Base-by-base conservation (phyloP, 2,329 filamentous ascomycete genomes). In the Microcyclospora pomicola region DNA sequence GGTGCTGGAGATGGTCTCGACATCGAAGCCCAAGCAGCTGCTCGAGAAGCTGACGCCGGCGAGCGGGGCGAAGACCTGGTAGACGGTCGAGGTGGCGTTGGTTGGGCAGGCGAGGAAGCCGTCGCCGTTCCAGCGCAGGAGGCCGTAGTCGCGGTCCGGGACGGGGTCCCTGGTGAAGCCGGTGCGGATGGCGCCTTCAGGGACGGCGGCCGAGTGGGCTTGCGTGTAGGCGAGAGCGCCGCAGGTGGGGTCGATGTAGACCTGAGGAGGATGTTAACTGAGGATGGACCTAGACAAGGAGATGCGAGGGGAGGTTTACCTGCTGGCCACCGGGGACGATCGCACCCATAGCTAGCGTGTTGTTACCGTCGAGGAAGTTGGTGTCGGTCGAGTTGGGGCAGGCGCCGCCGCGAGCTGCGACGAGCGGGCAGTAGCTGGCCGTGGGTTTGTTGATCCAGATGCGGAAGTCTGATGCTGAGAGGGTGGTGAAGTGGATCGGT, bases 401-500 rank as follows among this genome's bases (percentile, higher is more conserved):
- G 41, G 34, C 42, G 30, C 36, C 45, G 7, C 33, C 39, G 14
- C 31, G 35, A 28, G 37, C 35, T 16, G 44, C 42, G n/a, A 33
- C 24, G 16, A 45, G 39, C 5, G 55, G 55, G 43, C 56, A 59
- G 43, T 53, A 58, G 14, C 45, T 38, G n/a, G 48, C 39, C 3
- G 54, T 43, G 10, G 38, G 24, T 19, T 54, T 53, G 38, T 53
- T 53, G 36, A 58, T 47, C 43, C 44, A 55, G 47, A 59, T 43
- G 24, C 37, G 33, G 41, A 47, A 12, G 34, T 41, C 41, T 31
- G 40, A 42, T 35, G 54, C 55, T 31, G 48, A 42, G 33, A 59
- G 42, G 30, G 41, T 15, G 15, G 36, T 42, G 38, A 50, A 44
- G 42, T 55, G 49, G 46, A 57, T 47, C 27, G 49, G 49, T 2